These are phyloP conservation scores for Hypoxylon crocopeplum DNA, from an alignment of 495 filamentous ascomycete species.

Conservation along the genomic window DNA sequence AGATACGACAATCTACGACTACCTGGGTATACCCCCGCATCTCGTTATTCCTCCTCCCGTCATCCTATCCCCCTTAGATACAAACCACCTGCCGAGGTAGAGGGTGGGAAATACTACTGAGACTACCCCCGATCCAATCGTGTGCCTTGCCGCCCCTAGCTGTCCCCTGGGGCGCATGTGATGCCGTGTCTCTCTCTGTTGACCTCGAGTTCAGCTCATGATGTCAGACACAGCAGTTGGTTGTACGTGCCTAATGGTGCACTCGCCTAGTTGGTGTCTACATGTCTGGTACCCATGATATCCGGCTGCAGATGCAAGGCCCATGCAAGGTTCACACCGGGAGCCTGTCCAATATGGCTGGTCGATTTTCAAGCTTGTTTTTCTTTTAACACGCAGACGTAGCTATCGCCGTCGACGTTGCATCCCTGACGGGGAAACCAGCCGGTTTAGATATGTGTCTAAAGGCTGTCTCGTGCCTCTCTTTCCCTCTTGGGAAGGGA, in stretches of 20 bases:
- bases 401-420: slow-evolving; percentile 25
- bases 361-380: slow-evolving; percentile 18
- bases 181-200: slow-evolving; percentile 7
- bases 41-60: neutral
- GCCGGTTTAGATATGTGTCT: neutral
- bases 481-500: neutral
- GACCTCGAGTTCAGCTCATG: slow-evolving; percentile 27
- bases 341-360: slow-evolving; percentile 13
- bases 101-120: neutral
- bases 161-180: slow-evolving; percentile 17
- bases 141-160: slow-evolving; percentile 7
- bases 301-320: slow-evolving; percentile 22
- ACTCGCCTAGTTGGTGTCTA: slow-evolving; percentile 12
- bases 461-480: slow-evolving; percentile 27
- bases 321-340: slow-evolving; percentile 12
- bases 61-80: slow-evolving; percentile 1
- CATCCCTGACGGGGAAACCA: slow-evolving; percentile 19
- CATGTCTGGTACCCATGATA: slow-evolving; percentile 9
- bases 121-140: slow-evolving; percentile 25
- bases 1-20: slow-evolving; percentile 7
- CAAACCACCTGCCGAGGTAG: slow-evolving; percentile 18
- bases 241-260: slow-evolving; percentile 13
- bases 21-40: slow-evolving; percentile 15
- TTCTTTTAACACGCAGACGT: slow-evolving; percentile 2
- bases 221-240: slow-evolving; percentile 25